Evolutionary conservation across 2,329 filamentous ascomycete species (phyloP).

Genomic region (Pseudovirgaria hyperparasitica): DNA sequence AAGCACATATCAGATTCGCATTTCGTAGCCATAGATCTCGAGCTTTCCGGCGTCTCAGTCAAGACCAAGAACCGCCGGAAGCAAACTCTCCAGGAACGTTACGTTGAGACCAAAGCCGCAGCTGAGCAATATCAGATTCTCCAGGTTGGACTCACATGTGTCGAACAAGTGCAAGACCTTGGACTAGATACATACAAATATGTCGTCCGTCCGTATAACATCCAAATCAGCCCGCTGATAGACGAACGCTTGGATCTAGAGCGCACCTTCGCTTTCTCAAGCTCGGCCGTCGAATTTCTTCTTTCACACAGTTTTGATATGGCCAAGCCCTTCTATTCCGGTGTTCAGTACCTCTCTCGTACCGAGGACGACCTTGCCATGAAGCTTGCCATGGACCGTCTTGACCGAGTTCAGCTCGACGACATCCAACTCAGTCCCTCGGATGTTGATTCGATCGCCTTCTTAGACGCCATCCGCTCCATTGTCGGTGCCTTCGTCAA

Average conservation of each 20-base stretch:
- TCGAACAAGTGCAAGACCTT: conserved; percentile 40
- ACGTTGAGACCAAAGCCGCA: conserved; percentile 45
- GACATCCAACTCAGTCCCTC: conserved; percentile 34
- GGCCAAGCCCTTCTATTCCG: conserved; percentile 40
- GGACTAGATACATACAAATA: conserved; percentile 35
- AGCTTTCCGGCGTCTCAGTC: conserved; percentile 49
- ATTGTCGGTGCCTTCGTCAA: too few species aligned
- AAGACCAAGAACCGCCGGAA: conserved; percentile 25
- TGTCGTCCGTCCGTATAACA: conserved; percentile 50
- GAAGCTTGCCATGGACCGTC: conserved; percentile 29
- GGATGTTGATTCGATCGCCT: conserved; percentile 33
- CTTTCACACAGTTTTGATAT: conserved; percentile 46
- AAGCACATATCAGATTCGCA: conserved; percentile 44
- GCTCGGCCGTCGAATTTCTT: conserved; percentile 49
- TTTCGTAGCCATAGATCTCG: conserved; percentile 53
- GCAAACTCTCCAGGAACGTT: conserved; percentile 46
- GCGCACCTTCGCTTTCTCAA: conserved; percentile 46
- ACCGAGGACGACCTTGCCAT: conserved; percentile 41
- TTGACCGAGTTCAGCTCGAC: conserved; percentile 25
- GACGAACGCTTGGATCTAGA: conserved; percentile 43
- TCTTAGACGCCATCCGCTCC: conserved; percentile 13
- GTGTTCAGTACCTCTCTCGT: conserved; percentile 50
- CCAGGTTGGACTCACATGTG: conserved; percentile 54
- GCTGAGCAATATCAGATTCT: conserved; percentile 52
- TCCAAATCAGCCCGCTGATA: conserved; percentile 46